Base-by-base conservation (phyloP, 495 filamentous ascomycete species). In the Massariosphaeria phaeospora region DNA sequence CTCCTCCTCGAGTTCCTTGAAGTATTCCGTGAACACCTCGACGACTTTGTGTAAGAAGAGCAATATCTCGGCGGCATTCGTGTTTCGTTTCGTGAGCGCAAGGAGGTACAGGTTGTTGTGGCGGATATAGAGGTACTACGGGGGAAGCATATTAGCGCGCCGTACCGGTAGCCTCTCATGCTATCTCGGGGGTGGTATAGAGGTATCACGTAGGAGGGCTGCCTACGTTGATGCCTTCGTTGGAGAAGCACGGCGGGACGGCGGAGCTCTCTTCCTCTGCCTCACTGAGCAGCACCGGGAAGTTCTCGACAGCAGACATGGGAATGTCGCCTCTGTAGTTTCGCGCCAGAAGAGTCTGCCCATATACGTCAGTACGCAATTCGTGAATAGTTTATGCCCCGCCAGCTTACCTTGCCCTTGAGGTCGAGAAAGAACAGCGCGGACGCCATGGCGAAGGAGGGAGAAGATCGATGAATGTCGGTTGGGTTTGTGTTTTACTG, bases 281-380 rank as follows among this genome's bases (percentile, higher is more conserved):
- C 76, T 99, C 94, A 70, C 86, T 89, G 53, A 99, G 82, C 56
- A 99, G 88, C 65, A 95, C 80, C 53, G 94, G 94, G 72, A 99
- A 99, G 70, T 93, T 93, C 74, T 99, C 94, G 68, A 97, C 94
- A 38, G 94, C 94, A 49, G 89, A 94, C 94, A 99, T 97, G 69
- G 94, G 94, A 65, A 99, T 95, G 67, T 99, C 94, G 65, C 94
- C 94, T 70, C 94, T 82, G 73, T 99, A 99, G 75, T 97, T 99
- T 67, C 94, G 86, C 69, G 94, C 94, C 64, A 99, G 80, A 63
- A 97, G 91, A 76, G 94, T 96, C 89, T 95, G 69, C 48, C 10
- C 7, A 30, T 31, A 63, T 75, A 34, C 35, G 65, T 76, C 59
- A 78, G 72, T 65, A 33, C 12, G 7, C n/a, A n/a, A n/a, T n/a